Conservation (phyloP, 2,329 filamentous ascomycete species). For the Pseudogymnoascus sp. region DNA sequence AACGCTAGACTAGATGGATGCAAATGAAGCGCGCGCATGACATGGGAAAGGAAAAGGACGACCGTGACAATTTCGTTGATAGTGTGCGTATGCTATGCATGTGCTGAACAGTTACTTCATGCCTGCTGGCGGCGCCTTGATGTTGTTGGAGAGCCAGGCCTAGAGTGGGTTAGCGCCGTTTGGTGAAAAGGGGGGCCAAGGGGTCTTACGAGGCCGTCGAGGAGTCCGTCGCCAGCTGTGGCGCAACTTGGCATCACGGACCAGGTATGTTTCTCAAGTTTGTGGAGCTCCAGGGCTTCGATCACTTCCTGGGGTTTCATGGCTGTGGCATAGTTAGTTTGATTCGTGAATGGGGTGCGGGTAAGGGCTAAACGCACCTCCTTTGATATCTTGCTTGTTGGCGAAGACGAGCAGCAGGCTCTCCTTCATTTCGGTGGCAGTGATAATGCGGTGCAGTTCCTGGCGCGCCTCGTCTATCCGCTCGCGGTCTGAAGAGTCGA, state of each 20-base stretch:
- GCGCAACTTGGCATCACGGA: conserved; percentile 78
- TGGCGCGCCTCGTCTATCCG: conserved; percentile 89
- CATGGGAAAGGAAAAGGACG: neutral
- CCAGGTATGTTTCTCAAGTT: no score
- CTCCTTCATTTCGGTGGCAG: conserved; percentile 98
- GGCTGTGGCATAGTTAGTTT: conserved; percentile 39
- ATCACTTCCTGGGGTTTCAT: conserved; percentile 76
- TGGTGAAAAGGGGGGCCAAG: conserved; percentile 14
- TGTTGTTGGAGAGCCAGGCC: conserved; percentile 76
- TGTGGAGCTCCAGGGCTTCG: conserved; percentile 68
- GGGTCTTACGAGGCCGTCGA: conserved; percentile 62
- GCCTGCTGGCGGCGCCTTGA: conserved; percentile 52
- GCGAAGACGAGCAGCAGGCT: conserved; percentile 90
- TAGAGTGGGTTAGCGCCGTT: conserved; percentile 21
- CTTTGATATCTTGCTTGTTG: conserved; percentile 94
- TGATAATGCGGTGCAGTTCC: conserved; percentile 94
- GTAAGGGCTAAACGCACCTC: conserved; percentile 46
- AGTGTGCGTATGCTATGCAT: neutral
- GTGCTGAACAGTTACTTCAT: conserved; percentile 18
- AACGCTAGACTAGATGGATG: conserved; percentile 6
- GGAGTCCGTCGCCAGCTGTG: conserved; percentile 71
- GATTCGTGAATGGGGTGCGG: neutral
- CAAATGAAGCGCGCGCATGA: neutral
- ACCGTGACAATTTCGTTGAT: conserved; percentile 1
- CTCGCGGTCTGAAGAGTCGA: conserved; percentile 86